These are phyloP conservation scores for Chaetomium cochliodes DNA, from an alignment of 495 filamentous ascomycete species.

Conservation along the genomic window DNA sequence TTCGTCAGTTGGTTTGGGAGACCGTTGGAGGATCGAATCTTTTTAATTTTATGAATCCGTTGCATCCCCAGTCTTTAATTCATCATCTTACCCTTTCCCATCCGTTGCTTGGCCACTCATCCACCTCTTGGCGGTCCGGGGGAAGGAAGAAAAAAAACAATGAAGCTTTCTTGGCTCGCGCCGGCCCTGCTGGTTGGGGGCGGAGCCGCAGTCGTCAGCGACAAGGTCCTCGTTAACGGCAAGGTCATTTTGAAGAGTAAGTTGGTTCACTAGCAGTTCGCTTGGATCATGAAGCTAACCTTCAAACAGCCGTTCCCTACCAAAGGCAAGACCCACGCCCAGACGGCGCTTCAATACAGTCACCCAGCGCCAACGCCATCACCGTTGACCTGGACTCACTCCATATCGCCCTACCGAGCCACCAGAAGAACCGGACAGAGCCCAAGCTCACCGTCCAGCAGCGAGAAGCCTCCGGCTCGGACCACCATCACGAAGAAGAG, in stretches of 20 bases:
- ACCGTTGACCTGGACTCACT: background rate
- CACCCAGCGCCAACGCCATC: background rate
- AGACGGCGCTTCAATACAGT: slow-evolving; percentile 6
- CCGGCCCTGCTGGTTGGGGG: slow-evolving; percentile 36
- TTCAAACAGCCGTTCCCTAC: slow-evolving; percentile 27
- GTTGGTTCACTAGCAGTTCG: background rate
- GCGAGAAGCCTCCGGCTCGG: background rate
- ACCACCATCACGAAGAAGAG: slow-evolving; percentile 1
- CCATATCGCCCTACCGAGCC: background rate
- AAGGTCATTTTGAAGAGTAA: slow-evolving; percentile 77
- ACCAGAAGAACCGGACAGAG: slow-evolving; percentile 6
- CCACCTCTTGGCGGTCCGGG: slow-evolving; percentile 9
- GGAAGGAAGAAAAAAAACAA: slow-evolving; percentile 9
- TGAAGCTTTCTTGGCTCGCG: slow-evolving; percentile 26
- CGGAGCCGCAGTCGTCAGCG: slow-evolving; percentile 55
- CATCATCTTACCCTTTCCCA: background rate
- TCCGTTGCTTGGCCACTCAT: background rate
- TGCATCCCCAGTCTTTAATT: background rate
- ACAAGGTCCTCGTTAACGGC: slow-evolving; percentile 75
- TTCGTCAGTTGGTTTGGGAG: background rate
- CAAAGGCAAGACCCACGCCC: slow-evolving; percentile 14
- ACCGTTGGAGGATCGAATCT: background rate
- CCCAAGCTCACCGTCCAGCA: background rate
- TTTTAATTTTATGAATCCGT: background rate
- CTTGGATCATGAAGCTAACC: background rate